Evolutionary conservation across 805 yeast genomes (phyloP).

Genomic region (Scheffersomyces lignosus): DNA sequence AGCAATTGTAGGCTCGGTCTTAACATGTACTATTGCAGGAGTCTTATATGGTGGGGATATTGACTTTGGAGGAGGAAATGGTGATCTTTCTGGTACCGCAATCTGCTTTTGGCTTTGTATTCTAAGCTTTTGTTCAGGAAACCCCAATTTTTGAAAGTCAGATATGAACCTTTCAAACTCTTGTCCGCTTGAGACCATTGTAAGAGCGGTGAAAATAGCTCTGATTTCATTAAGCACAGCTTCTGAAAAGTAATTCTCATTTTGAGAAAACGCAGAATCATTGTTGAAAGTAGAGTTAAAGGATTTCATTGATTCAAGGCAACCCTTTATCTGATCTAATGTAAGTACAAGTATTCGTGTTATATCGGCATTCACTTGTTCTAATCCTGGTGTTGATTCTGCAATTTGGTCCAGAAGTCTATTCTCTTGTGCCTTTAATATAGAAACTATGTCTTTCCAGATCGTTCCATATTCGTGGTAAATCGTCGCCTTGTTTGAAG

Average conservation of each 20-base stretch:
- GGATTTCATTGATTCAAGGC: conserved; percentile 1
- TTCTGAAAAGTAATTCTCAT: conserved; percentile 8
- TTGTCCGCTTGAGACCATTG: conserved; percentile 9
- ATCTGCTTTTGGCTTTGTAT: not conserved
- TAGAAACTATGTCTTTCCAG: conserved; percentile 28
- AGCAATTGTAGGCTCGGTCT: not conserved
- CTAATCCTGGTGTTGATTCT: conserved; percentile 6
- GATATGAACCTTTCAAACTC: not conserved
- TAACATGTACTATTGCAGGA: not conserved
- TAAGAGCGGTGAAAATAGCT: conserved; percentile 17
- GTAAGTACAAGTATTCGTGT: conserved; percentile 4
- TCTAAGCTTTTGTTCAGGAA: conserved; percentile 1
- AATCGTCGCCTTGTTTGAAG: conserved; percentile 25
- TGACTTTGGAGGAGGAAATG: not conserved
- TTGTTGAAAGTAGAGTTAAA: not conserved
- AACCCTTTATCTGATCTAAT: conserved; percentile 4
- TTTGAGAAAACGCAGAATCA: not conserved
- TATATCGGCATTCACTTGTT: conserved; percentile 5
- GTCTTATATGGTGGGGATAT: not conserved
- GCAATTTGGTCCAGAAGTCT: conserved; percentile 17
- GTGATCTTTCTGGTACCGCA: not conserved
- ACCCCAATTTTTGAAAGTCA: conserved; percentile 3
- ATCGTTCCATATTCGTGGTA: conserved; percentile 25
- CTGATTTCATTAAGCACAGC: conserved; percentile 22
- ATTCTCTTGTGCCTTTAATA: conserved; percentile 26